A percentile compares a stretch with the other conserved stretches of the same genome.
These are phyloP conservation scores for Larix kaempferi DNA, from an alignment of 75 land plant species.

Conservation along the genomic window DNA sequence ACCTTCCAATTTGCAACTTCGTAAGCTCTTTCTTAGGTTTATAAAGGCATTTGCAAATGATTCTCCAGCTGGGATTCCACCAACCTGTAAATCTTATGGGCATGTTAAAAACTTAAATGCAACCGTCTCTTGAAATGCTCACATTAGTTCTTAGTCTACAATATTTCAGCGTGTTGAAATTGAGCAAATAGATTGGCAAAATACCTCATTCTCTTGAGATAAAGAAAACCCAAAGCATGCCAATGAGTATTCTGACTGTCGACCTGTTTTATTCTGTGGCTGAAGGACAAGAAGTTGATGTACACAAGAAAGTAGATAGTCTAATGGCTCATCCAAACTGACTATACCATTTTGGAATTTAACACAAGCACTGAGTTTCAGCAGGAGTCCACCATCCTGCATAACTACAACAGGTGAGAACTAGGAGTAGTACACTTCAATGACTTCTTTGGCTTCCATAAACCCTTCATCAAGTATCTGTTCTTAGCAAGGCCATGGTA, in stretches of 20 bases:
- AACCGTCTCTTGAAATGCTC: background rate
- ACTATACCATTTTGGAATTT: constrained; percentile 44
- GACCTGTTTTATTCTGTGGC: constrained; percentile 36
- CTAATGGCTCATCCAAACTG: constrained; percentile 73
- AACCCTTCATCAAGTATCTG: background rate
- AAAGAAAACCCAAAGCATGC: constrained; percentile 73
- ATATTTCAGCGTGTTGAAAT: background rate
- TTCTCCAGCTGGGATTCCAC: constrained; percentile 37
- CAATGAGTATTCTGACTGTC: constrained; percentile 34
- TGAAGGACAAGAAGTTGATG: constrained; percentile 75
- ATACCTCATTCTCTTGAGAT: constrained; percentile 90
- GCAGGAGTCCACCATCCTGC: constrained; percentile 51
- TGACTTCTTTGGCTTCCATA: background rate
- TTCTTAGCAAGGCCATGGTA: background rate
- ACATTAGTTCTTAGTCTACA: background rate
- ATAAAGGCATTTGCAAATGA: constrained; percentile 51
- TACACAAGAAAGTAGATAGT: constrained; percentile 64
- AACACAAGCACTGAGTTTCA: constrained; percentile 50
- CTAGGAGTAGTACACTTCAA: background rate
- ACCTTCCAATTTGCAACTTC: constrained; percentile 52
- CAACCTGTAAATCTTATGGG: constrained; percentile 25
- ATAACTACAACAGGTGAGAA: background rate
- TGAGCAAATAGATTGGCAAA: constrained; percentile 1
- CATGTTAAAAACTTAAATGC: constrained; percentile 5
- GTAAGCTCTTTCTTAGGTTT: constrained; percentile 50